Base-by-base conservation (phyloP, 208 protist species). In the Crithidia fasciculata region DNA sequence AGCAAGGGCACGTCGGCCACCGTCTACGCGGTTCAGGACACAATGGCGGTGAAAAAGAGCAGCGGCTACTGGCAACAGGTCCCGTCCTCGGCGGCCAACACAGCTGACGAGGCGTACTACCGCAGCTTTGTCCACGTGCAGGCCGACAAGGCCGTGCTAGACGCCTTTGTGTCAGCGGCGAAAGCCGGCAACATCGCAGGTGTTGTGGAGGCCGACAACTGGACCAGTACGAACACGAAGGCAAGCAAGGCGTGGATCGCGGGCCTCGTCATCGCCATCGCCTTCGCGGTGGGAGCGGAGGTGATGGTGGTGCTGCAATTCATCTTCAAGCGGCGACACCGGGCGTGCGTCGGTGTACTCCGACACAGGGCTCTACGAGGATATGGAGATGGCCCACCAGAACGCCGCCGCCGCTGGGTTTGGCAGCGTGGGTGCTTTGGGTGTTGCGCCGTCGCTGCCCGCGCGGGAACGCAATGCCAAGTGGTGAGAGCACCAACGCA, bases 41-140 rank as follows among this genome's bases (percentile, higher is more conserved):
- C 39, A 28, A 57, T 56, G 6, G 28, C 63, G 37, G 63, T 68
- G 12, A 37, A 47, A 50, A 36, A 40, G 18, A 40, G 9, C 53
- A 49, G 6, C 12, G 63, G 50, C 28, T 58, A 70, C 65, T 61
- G 39, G 53, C 65, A 60, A 9, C 65, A 56, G 4, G 63, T 70
- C 19, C 9, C 9, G 9, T 16, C 3, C 7, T 8, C 7, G 41
- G 36, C 12, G 59, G 39, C 1, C n/a, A 16, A 8, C 61, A n/a
- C 62, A 36, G 16, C 64, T 8, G 62, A 43, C 10, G 36, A 9
- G 28, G 18, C 15, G 55, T 64, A 67, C 66, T 69, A 63, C 66
- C 60, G 65, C 64, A 72, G 49, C 49, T 78, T 73, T 19, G 45
- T 78, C 13, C 49, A 41, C 8, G 57, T 78, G 19, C 62, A 57